Base-by-base conservation (phyloP, 495 filamentous ascomycete genomes). In the Talaromyces ruber region DNA sequence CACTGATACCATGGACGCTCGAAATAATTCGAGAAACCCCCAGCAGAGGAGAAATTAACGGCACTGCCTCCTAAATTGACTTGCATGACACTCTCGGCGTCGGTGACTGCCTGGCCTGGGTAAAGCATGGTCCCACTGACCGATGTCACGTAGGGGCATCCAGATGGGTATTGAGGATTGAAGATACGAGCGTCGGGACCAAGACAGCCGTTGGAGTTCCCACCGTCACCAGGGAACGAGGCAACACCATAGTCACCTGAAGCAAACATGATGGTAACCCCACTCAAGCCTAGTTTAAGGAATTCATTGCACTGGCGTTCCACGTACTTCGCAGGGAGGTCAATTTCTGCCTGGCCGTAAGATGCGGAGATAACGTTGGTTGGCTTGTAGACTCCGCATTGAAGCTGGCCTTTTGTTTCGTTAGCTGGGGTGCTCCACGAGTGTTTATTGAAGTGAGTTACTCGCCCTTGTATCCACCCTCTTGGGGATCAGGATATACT, bases 331-430 rank as follows among this genome's bases (percentile, higher is more conserved):
- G 65, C 66, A 18, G 76, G 72, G 25, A 71, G 67, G 58, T 68
- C 69, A 24, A 60, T 63, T 63, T 81, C 79, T 47, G 68, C 69
- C 30, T 70, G 70, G 16, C 71, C 73, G 60, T 81, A 81, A 2
- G 76, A 79, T 28, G 73, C 74, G 26, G 76, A 79, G 61, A 81
- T 78, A n/a, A 81, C 79, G 29, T 78, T 76, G 4, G 79, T 73
- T 28, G 78, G 68, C 21, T 73, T 66, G 53, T 68, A 73, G 18
- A 66, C 71, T 47, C 79, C 79, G 62, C 79, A 81, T 47, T 79
- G 63, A 9, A 70, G 55, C 8, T 66, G 62, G 0, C 77, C 74
- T 62, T 69, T 72, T 59, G 75, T 80, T 28, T 52, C 8, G 16
- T 26, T 24, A 43, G 24, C 18, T 26, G 14, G 34, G 30, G 30